phyloP scores from a whole-genome alignment of 345 rosid species.

The Gossypium mustelinum region DNA sequence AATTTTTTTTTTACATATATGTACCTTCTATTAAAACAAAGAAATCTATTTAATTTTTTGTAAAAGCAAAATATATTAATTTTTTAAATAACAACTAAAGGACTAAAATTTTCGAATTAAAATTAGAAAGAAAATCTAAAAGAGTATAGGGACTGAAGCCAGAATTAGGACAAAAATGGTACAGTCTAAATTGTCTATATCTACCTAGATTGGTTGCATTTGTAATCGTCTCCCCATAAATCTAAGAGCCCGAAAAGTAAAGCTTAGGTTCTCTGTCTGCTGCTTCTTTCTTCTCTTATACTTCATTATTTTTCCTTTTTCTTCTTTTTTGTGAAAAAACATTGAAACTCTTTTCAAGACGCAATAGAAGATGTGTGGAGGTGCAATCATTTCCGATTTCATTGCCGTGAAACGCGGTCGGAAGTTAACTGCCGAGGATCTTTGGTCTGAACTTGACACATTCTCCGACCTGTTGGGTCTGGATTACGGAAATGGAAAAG shows the following conservation, averaged over 20 bases:
- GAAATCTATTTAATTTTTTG: too few relatives aligned
- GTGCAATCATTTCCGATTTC: slow-evolving; percentile 55
- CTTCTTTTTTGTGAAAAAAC: neutral
- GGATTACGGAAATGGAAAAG: slow-evolving; percentile 14
- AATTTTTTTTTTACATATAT: too few relatives aligned
- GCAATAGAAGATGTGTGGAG: slow-evolving; percentile 66
- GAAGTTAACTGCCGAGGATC: slow-evolving; percentile 42
- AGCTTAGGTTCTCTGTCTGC: neutral
- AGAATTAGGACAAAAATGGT: neutral
- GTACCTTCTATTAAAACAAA: too few relatives aligned
- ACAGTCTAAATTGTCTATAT: slow-evolving; percentile 10
- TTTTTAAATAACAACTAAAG: neutral
- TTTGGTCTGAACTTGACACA: slow-evolving; percentile 63
- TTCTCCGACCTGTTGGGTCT: slow-evolving; percentile 47
- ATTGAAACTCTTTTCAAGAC: slow-evolving; percentile 3
- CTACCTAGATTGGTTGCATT: neutral
- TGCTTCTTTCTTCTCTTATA: neutral
- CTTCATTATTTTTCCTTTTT: neutral
- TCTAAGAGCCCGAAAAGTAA: neutral
- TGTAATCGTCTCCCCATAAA: slow-evolving; percentile 28
- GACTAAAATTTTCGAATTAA: neutral
- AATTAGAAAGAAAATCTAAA: neutral
- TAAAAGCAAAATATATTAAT: neutral
- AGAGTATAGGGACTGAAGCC: neutral
- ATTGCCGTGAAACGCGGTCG: slow-evolving; percentile 37